phyloP scores from a whole-genome alignment of 192 early-diverging fungal genomes.

The Pilaira anomala region DNA sequence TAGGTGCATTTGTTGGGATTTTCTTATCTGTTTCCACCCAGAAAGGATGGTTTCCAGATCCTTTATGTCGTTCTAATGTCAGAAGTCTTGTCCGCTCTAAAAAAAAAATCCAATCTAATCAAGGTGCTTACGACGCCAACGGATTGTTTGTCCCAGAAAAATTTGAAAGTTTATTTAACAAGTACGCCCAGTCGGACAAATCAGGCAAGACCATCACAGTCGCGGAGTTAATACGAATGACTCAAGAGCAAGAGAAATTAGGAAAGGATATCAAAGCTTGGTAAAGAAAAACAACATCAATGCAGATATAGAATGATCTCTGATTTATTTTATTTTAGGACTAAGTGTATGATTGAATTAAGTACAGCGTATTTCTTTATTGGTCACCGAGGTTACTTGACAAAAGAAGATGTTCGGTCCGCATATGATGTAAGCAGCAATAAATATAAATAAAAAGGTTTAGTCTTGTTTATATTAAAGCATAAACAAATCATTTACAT shows the following conservation, averaged over 20 bases:
- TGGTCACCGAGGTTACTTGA: slow-evolving; percentile 12
- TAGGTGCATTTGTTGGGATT: slow-evolving; percentile 7
- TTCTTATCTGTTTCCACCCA: slow-evolving; percentile 10
- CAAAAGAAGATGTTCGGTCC: slow-evolving; percentile 4
- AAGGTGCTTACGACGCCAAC: slow-evolving; percentile 9
- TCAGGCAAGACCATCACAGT: slow-evolving; percentile 7
- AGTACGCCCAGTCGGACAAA: slow-evolving; percentile 10
- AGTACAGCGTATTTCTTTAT: slow-evolving; percentile 15
- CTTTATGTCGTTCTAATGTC: background rate
- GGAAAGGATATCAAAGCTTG: slow-evolving; percentile 7
- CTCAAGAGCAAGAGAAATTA: slow-evolving; percentile 12
- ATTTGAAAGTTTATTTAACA: slow-evolving; percentile 8
- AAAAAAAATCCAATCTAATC: background rate
- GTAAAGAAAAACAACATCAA: background rate
- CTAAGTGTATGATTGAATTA: slow-evolving; percentile 5
- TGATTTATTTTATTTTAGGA: background rate
- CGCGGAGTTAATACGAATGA: slow-evolving; percentile 9
- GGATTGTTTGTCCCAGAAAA: slow-evolving; percentile 5
- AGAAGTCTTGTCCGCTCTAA: background rate
- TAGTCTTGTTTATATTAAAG: background rate
- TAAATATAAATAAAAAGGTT: background rate
- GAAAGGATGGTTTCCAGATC: slow-evolving; percentile 17
- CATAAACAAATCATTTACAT: background rate
- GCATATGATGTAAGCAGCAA: slow-evolving; percentile 23
- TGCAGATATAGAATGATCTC: background rate